Percentiles rank a stretch among this genome's conserved stretches.
Evolutionary conservation across 805 yeast species (phyloP).

Genomic region (Wickerhamiella allomyrinae): DNA sequence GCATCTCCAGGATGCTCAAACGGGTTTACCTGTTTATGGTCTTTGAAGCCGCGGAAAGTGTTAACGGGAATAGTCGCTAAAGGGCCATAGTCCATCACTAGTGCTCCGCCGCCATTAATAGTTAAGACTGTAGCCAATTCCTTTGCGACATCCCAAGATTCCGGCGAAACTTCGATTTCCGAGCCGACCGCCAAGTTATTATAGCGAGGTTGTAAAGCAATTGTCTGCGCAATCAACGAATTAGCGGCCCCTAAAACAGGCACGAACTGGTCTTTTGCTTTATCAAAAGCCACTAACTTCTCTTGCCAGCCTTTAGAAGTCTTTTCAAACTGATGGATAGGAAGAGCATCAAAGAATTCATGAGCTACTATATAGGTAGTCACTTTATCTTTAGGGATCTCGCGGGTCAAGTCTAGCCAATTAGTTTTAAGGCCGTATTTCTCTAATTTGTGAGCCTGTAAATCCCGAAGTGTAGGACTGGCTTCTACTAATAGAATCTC

Average conservation of each 20-base stretch:
- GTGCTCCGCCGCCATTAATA: slow-evolving; percentile 41
- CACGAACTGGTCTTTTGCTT: slow-evolving; percentile 9
- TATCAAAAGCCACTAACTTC: slow-evolving; percentile 43
- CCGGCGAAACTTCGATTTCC: slow-evolving; percentile 62
- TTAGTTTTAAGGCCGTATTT: slow-evolving; percentile 37
- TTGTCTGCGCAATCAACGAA: slow-evolving; percentile 7
- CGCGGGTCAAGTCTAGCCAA: slow-evolving; percentile 24
- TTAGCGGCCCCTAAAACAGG: slow-evolving; percentile 8
- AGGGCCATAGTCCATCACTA: slow-evolving; percentile 70
- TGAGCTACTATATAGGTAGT: slow-evolving; percentile 65
- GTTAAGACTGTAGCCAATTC: slow-evolving; percentile 36
- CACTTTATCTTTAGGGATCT: slow-evolving; percentile 22
- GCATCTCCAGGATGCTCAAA: slow-evolving; percentile 64
- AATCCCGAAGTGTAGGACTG: slow-evolving; percentile 44
- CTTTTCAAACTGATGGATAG: slow-evolving; percentile 49
- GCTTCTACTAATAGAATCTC: slow-evolving; percentile 54
- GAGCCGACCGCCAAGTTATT: slow-evolving; percentile 39
- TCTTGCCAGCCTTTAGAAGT: slow-evolving; percentile 58
- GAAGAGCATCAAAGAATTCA: slow-evolving; percentile 79
- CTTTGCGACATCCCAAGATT: slow-evolving; percentile 43
- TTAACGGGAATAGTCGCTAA: slow-evolving; percentile 48
- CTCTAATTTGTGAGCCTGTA: slow-evolving; percentile 40
- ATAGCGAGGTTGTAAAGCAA: slow-evolving; percentile 29
- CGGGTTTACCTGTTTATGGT: slow-evolving; percentile 63
- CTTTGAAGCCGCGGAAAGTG: slow-evolving; percentile 56